phyloP scores from a whole-genome alignment of 371 early-diverging fungal genomes.

The Nosema bombycis region DNA sequence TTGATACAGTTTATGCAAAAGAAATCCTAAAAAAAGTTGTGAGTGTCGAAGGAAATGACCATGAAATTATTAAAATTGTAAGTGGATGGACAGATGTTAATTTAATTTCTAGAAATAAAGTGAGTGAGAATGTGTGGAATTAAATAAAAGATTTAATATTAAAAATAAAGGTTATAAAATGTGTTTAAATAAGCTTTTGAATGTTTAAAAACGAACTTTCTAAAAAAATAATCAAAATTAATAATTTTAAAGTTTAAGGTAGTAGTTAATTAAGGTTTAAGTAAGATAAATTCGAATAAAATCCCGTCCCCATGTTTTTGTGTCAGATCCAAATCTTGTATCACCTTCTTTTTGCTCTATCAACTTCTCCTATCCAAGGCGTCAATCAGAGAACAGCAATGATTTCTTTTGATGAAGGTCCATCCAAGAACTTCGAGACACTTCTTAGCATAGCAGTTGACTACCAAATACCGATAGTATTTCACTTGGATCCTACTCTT shows the following conservation, averaged over 20 bases:
- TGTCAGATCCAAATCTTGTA: too few relatives aligned
- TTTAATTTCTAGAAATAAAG: conserved; percentile 19
- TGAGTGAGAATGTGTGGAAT: background rate
- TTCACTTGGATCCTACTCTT: conserved; percentile 19
- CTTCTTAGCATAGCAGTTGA: background rate
- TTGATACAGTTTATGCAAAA: background rate
- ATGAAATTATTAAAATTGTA: conserved; percentile 37
- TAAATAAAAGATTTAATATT: background rate
- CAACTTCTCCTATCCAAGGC: too few relatives aligned
- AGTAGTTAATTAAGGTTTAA: too few relatives aligned
- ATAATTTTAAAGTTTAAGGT: too few relatives aligned
- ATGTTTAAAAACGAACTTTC: too few relatives aligned
- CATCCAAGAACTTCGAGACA: conserved; percentile 15
- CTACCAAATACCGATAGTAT: conserved; percentile 16
- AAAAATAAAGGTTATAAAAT: too few relatives aligned
- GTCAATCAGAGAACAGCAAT: background rate
- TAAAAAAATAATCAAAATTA: too few relatives aligned
- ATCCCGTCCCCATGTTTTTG: too few relatives aligned
- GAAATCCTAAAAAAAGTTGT: background rate
- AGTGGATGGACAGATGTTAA: conserved; percentile 22
- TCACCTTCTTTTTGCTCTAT: too few relatives aligned
- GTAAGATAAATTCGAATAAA: too few relatives aligned
- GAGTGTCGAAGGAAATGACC: background rate
- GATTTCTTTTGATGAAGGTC: conserved; percentile 37
- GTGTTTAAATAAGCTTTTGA: too few relatives aligned